Base-by-base conservation (phyloP, 352 stramenopile genomes). In the Elongisporangium anandrum region DNA sequence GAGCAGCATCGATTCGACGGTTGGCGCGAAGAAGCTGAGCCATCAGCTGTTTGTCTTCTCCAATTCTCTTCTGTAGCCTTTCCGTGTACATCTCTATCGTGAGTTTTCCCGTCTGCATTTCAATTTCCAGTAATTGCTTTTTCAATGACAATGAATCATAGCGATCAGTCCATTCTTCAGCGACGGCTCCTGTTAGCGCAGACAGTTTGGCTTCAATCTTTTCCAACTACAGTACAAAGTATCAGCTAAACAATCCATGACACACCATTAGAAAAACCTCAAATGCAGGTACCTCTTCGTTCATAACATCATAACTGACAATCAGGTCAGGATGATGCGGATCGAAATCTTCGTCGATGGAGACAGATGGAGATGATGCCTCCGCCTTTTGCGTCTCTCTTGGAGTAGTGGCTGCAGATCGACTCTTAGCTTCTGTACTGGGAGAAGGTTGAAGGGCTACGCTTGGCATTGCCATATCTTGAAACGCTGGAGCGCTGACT, bases 301-400 rank as follows among this genome's bases (percentile, higher is more conserved):
- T 89, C 17, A 94, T 90, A 56, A 94, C 82, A 56, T 94, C 85
- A 69, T 94, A 94, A 69, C 85, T 94, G 53, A 90, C 56, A 55
- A 94, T 90, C 49, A 89, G 38, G 64, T 92, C 82, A 12, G 88
- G 54, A 63, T 85, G 62, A 45, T 91, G 82, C 5, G 81, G 77
- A 50, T 94, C 72, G 29, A 41, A 41, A 13, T 78, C 72, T 13
- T 57, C 66, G 8, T 69, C 66, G 7, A 61, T 3, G 2, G 54
- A 41, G 26, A 26, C 16, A 23, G 49, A 16, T 2, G 8, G 19
- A 57, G 41, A 29, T 57, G n/a, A 17, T 60, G 69, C 21, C 2
- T 41, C 21, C 15, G 26, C 39, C 24, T 39, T 6, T 41, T 52
- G 23, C 10, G 38, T 55, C 20, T 34, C 51, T 52, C 20, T 22